phyloP scores from a whole-genome alignment of 225 moss, liverwort and hornwort species.

The Polytrichum commune region DNA sequence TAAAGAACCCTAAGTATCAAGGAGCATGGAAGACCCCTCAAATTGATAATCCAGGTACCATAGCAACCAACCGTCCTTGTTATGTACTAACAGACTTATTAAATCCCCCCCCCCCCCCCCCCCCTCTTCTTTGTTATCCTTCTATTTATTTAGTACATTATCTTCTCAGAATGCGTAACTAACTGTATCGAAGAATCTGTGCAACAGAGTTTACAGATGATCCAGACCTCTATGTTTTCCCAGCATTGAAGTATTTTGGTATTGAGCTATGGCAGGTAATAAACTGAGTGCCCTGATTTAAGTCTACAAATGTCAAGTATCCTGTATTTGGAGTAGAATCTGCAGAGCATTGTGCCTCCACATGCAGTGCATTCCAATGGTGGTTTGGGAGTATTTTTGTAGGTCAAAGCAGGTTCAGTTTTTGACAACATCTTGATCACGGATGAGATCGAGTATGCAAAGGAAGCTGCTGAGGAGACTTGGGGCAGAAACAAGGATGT shows the following conservation, averaged over 20 bases:
- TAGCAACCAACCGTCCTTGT: too few species aligned
- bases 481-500: slow-evolving; percentile 66
- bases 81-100: too few species aligned
- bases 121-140: too few species aligned
- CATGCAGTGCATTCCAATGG: too few species aligned
- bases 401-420: slow-evolving; percentile 89
- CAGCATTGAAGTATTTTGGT: slow-evolving; percentile 78
- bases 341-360: too few species aligned
- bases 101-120: too few species aligned
- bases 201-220: slow-evolving; percentile 84
- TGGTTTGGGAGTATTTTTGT: slow-evolving; percentile 7
- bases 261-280: slow-evolving; percentile 97
- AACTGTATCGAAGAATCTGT: not conserved
- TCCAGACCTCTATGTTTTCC: slow-evolving; percentile 78
- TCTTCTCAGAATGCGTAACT: too few species aligned
- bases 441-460: slow-evolving; percentile 84
- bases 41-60: slow-evolving; percentile 76
- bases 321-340: not conserved
- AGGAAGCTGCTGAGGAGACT: slow-evolving; percentile 75
- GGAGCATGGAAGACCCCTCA: slow-evolving; percentile 84
- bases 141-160: too few species aligned
- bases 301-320: not conserved
- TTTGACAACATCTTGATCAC: slow-evolving; percentile 91
- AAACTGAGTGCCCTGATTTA: not conserved
- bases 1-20: slow-evolving; percentile 80